Evolutionary conservation across 495 filamentous ascomycete species (phyloP).

Genomic region (Penicillium robsamsonii): DNA sequence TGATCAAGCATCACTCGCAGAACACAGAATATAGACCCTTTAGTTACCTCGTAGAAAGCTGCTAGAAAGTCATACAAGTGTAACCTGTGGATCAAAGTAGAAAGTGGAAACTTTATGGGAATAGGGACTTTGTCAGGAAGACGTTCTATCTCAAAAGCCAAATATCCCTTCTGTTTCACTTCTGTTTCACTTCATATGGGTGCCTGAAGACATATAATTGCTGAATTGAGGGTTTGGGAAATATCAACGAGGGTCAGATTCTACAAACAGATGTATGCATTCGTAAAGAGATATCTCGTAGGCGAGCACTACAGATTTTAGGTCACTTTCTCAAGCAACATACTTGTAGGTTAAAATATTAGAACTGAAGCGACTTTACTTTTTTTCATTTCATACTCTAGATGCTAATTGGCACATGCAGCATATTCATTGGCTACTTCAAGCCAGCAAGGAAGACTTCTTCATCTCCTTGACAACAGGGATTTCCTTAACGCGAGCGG

Average conservation of each 20-base stretch:
- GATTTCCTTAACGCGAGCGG: constrained; percentile 28
- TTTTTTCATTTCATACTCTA: constrained; percentile 1
- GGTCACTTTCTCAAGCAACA: neutral
- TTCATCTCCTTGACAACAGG: constrained; percentile 47
- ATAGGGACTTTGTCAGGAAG: neutral
- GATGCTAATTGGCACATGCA: neutral
- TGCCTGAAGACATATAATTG: neutral
- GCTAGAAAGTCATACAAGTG: neutral
- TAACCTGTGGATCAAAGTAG: neutral
- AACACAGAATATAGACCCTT: neutral
- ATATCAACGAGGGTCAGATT: too few relatives aligned
- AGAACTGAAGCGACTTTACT: constrained; percentile 2
- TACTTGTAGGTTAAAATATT: neutral
- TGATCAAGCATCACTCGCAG: neutral
- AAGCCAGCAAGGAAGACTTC: constrained; percentile 57
- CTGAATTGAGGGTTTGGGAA: too few relatives aligned
- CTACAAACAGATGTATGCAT: too few relatives aligned
- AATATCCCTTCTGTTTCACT: neutral
- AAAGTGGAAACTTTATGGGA: neutral
- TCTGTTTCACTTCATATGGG: neutral
- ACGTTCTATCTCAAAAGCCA: neutral
- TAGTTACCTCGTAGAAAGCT: neutral
- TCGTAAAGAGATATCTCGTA: neutral
- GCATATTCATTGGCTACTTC: neutral
- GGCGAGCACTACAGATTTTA: neutral